Evolutionary conservation across 257 asterid species (phyloP), one percentile per base, ranked within the genome.

Genomic region (Rubia yunnanensis): DNA sequence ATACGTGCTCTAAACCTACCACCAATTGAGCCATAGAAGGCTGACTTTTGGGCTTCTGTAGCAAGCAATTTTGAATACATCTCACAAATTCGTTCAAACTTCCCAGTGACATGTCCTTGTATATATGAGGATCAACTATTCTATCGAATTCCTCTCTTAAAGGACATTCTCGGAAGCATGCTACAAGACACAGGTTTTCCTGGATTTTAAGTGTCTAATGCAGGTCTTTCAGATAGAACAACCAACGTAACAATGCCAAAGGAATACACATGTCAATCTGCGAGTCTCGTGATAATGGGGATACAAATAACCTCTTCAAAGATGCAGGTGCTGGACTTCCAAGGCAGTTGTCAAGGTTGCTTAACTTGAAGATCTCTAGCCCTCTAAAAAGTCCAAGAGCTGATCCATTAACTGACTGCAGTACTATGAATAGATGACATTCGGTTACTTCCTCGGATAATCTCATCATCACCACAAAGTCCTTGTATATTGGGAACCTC

Each of bases 21-120:
- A 67, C 73, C 38, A 73, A 63, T 50, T 66, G 63, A 61, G 69
- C 49, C 73, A 73, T 73, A 7, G 36, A 14, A 36, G 72, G 69
- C 23, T 72, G 65, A 26, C 7, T 5, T 5, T 63, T 31, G 11
- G 65, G 52, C 9, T 10, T 5, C 1, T 50, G n/a, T 14, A 22
- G 68, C 69, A 70, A 61, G 63, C 68, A 70, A 0, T 18, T 52
- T 17, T 61, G 4, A 48, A 61, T 14, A 60, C 2, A 4, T 60
- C 17, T 61, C 26, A 46, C 60, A 46, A 44, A 69, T 11, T 59
- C 57, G 1, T 28, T 30, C 9, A 57, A 49, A 22, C 73, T 69
- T 0, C 18, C 57, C 2, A 52, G 10, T 30, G 52, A 44, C 10
- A 69, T 60, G 32, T 34, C 1, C 2, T 30, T 32, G 23, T 7